A percentile compares a stretch with the other conserved stretches of the same genome.
Evolutionary conservation across 345 rosid species (phyloP).

Genomic region (Geranium rotundifolium): DNA sequence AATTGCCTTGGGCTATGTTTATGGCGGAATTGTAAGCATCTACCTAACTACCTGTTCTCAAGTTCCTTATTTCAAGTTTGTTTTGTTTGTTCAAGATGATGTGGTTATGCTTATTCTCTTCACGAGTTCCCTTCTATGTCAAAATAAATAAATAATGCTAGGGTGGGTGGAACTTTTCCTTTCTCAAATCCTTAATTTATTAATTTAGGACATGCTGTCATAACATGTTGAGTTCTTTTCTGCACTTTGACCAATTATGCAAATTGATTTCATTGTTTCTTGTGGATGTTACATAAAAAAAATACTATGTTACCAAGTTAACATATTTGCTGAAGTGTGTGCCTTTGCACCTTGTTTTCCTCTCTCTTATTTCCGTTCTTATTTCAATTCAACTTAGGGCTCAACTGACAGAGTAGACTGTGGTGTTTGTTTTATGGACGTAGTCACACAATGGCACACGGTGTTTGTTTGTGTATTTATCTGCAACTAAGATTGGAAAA

Average conservation of each 20-base stretch:
- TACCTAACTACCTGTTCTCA: not conserved
- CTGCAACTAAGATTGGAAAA: not conserved
- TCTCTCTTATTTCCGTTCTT: no score
- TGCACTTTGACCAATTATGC: not conserved
- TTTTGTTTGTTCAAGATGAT: not conserved
- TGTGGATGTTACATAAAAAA: no score
- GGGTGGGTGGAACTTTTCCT: not conserved
- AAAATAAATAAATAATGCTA: not conserved
- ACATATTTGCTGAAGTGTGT: no score
- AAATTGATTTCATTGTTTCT: not conserved
- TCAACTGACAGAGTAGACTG: no score
- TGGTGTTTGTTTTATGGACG: no score
- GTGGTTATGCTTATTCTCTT: not conserved
- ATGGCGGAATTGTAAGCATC: constrained; percentile 81
- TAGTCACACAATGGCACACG: not conserved
- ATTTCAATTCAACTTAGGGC: no score
- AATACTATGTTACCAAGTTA: no score
- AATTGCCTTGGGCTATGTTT: constrained; percentile 80
- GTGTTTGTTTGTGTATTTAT: not conserved
- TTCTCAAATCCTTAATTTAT: not conserved
- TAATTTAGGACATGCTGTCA: not conserved
- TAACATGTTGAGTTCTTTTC: not conserved
- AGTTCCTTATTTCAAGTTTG: not conserved
- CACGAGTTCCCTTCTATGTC: not conserved
- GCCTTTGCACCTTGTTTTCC: no score